A percentile compares a stretch with the other conserved stretches of the same genome.
Evolutionary conservation across 2,329 filamentous ascomycete species (phyloP).

Genomic region (Xylaria sp.): DNA sequence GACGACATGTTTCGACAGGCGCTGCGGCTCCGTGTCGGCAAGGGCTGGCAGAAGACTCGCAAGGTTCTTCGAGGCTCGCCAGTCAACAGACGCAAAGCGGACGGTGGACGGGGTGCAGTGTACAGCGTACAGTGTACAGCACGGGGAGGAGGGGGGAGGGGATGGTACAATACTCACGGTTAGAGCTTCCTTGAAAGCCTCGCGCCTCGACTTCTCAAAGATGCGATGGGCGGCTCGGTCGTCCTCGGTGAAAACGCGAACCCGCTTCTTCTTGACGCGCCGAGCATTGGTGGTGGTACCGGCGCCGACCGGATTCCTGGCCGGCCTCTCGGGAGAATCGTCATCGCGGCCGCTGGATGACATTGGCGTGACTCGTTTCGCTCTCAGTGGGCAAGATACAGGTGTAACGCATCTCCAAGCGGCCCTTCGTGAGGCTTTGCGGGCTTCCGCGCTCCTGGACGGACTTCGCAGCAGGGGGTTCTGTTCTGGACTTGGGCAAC

Average conservation of each 20-base stretch:
- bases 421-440: constrained; percentile 24
- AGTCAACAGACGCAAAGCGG: constrained; percentile 25
- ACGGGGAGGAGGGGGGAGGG: not conserved
- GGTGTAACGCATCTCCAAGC: constrained; percentile 35
- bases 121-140: not conserved
- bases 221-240: constrained; percentile 55
- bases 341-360: constrained; percentile 43
- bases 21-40: constrained; percentile 50
- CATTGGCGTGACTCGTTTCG: constrained; percentile 35
- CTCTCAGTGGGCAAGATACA: constrained; percentile 26
- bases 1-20: constrained; percentile 56
- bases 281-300: constrained; percentile 15
- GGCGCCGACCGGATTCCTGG: constrained; percentile 26
- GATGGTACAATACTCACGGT: constrained; percentile 45
- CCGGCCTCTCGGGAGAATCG: constrained; percentile 35
- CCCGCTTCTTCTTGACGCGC: constrained; percentile 50
- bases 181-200: constrained; percentile 55
- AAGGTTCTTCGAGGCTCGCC: constrained; percentile 44
- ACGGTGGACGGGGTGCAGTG: not conserved
- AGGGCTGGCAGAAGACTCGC: constrained; percentile 52
- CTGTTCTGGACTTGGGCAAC: constrained; percentile 27
- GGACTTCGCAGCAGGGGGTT: constrained; percentile 20
- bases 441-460: constrained; percentile 27
- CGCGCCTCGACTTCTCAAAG: constrained; percentile 56
- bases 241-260: constrained; percentile 55